Conservation (phyloP, 495 filamentous ascomycete genomes). For the Aspergillus ellipticus region DNA sequence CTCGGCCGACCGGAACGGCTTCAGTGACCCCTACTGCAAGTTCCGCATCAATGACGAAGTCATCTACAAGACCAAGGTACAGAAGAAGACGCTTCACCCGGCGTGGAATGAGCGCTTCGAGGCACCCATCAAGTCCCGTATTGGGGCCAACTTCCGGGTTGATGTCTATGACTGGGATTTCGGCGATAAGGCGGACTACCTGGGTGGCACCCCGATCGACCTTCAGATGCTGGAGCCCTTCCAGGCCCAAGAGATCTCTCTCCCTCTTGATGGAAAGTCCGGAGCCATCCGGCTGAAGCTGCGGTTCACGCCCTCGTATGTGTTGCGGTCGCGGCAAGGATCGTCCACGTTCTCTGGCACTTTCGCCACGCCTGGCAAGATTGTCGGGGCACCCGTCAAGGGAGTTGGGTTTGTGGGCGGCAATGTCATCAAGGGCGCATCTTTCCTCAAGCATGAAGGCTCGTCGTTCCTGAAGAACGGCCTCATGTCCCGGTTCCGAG, state of each 20-base stretch:
- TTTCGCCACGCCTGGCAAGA: constrained; percentile 84
- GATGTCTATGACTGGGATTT: constrained; percentile 95
- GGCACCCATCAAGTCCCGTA: constrained; percentile 72
- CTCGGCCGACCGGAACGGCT: constrained; percentile 90
- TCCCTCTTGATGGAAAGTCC: constrained; percentile 85
- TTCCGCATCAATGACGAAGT: constrained; percentile 84
- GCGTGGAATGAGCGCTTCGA: constrained; percentile 97
- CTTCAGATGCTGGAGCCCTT: constrained; percentile 84
- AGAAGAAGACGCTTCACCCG: constrained; percentile 95
- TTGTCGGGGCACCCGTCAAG: constrained; percentile 91
- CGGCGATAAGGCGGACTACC: constrained; percentile 82
- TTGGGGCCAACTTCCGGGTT: constrained; percentile 78
- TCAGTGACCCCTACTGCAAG: constrained; percentile 94
- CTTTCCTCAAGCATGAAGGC: constrained; percentile 19
- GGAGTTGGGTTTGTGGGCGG: constrained; percentile 77
- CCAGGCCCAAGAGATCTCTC: constrained; percentile 61
- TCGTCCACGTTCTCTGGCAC: constrained; percentile 92
- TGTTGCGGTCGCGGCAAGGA: constrained; percentile 81
- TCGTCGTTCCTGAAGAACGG: constrained; percentile 67
- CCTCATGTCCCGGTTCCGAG: constrained; percentile 55
- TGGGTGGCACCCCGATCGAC: constrained; percentile 75
- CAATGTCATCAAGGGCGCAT: constrained; percentile 81
- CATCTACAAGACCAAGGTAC: constrained; percentile 86
- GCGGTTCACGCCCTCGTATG: constrained; percentile 92
- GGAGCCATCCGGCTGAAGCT: constrained; percentile 77